Conservation (phyloP, 2,329 filamentous ascomycete species). For the Raffaelea arxii region DNA sequence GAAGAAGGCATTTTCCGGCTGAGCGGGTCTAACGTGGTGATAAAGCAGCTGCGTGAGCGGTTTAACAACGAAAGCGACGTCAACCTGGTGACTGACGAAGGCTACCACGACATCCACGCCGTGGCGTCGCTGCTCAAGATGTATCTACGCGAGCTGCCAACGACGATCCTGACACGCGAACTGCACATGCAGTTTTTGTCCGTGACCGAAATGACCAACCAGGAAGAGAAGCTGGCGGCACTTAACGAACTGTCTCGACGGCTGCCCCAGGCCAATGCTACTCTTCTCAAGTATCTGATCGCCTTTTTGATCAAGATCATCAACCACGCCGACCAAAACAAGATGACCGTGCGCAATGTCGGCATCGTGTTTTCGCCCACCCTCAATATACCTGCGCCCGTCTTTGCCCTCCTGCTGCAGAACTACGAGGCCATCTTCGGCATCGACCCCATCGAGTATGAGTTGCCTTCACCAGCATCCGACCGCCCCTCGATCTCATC, state of each 20-base stretch:
- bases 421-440: conserved; percentile 85
- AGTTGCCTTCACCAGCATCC: conserved; percentile 37
- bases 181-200: conserved; percentile 81
- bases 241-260: conserved; percentile 71
- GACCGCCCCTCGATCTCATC: conserved; percentile 19
- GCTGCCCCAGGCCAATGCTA: conserved; percentile 70
- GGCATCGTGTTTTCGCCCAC: conserved; percentile 98
- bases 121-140: conserved; percentile 90
- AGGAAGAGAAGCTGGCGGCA: conserved; percentile 64
- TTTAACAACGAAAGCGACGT: conserved; percentile 93
- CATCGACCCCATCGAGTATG: conserved; percentile 54
- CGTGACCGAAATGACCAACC: conserved; percentile 69
- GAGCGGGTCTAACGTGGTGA: conserved; percentile 92
- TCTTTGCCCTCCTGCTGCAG: conserved; percentile 88
- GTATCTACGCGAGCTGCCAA: conserved; percentile 85
- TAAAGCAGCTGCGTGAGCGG: conserved; percentile 80
- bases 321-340: conserved; percentile 81
- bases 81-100: conserved; percentile 70
- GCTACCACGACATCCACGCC: conserved; percentile 92
- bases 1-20: conserved; percentile 97
- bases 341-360: conserved; percentile 97
- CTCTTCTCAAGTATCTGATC: conserved; percentile 74
- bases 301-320: conserved; percentile 87
- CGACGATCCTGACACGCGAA: conserved; percentile 83
- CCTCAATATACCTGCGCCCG: conserved; percentile 86